These are phyloP conservation scores for Aspergillus fumigatiaffinis DNA, from an alignment of 2,329 filamentous ascomycete species.

Conservation along the genomic window DNA sequence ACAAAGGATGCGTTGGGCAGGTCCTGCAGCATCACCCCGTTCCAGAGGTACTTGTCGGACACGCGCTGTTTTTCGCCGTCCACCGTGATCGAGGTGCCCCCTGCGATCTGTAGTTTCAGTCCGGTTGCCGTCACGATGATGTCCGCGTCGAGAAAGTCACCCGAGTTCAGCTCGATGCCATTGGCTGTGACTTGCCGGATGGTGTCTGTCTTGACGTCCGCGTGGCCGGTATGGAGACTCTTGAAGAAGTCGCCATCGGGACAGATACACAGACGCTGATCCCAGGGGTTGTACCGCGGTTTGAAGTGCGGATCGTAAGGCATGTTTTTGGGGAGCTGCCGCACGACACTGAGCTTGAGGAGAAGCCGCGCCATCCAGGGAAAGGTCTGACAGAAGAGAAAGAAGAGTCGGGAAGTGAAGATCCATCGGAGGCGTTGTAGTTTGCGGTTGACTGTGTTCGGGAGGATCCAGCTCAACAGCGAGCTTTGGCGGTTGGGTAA, in stretches of 20 bases:
- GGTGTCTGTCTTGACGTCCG: slow-evolving; percentile 52
- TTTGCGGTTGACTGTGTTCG: slow-evolving; percentile 27
- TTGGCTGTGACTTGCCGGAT: slow-evolving; percentile 50
- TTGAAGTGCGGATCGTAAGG: slow-evolving; percentile 61
- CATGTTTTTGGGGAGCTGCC: slow-evolving; percentile 52
- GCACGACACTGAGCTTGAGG: slow-evolving; percentile 45
- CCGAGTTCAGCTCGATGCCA: slow-evolving; percentile 47
- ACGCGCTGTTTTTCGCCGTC: slow-evolving; percentile 34
- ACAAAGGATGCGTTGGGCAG: slow-evolving; percentile 41
- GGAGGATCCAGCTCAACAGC: slow-evolving; percentile 31
- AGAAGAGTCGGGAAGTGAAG: slow-evolving; percentile 48
- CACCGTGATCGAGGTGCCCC: slow-evolving; percentile 33
- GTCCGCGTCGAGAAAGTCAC: slow-evolving; percentile 38
- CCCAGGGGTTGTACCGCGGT: slow-evolving; percentile 63
- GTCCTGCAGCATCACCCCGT: slow-evolving; percentile 43
- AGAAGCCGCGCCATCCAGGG: slow-evolving; percentile 48
- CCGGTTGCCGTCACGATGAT: slow-evolving; percentile 45
- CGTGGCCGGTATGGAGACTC: slow-evolving; percentile 48
- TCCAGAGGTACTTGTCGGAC: slow-evolving; percentile 40
- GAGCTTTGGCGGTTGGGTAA: slow-evolving; percentile 36
- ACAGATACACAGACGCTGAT: slow-evolving; percentile 72
- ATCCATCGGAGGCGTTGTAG: slow-evolving; percentile 47
- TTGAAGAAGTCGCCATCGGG: slow-evolving; percentile 59
- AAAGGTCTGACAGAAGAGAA: slow-evolving; percentile 52
- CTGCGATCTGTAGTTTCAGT: slow-evolving; percentile 38